These are phyloP conservation scores for Fusarium sp. DNA, from an alignment of 2,329 filamentous ascomycete genomes.

Conservation along the genomic window DNA sequence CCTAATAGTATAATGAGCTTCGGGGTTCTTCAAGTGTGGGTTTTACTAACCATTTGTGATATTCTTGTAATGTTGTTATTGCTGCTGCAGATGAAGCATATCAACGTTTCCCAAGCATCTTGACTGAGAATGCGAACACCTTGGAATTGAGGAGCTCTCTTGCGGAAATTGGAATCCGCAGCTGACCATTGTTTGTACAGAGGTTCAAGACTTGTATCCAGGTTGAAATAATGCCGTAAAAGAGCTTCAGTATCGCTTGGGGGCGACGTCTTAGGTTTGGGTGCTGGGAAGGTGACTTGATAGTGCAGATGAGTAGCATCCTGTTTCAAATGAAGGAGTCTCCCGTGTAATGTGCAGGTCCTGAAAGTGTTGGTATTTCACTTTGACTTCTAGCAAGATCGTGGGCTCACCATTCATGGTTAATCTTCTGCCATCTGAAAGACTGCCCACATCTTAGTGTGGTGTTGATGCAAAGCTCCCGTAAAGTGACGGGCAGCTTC, in stretches of 20 bases:
- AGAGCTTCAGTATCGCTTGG: constrained; percentile 79
- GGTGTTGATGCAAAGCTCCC: constrained; percentile 93
- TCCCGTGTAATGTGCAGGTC: constrained; percentile 87
- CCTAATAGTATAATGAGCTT: constrained; percentile 55
- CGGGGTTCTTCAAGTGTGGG: neutral
- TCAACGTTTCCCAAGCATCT: constrained; percentile 93
- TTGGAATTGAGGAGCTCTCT: constrained; percentile 86
- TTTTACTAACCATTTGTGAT: constrained; percentile 82
- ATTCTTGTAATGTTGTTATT: constrained; percentile 98
- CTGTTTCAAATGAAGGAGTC: constrained; percentile 87
- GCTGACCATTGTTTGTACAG: constrained; percentile 91
- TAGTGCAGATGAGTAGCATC: constrained; percentile 85
- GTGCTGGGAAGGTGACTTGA: constrained; percentile 72
- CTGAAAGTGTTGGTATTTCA: constrained; percentile 54
- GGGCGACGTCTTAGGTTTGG: constrained; percentile 27
- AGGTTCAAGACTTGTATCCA: constrained; percentile 78
- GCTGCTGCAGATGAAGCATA: constrained; percentile 97
- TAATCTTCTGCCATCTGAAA: constrained; percentile 91
- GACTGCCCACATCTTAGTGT: constrained; percentile 95
- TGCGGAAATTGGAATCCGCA: constrained; percentile 88
- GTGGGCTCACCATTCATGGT: constrained; percentile 79
- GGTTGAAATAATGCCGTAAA: constrained; percentile 87
- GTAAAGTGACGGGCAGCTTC: constrained; percentile 83
- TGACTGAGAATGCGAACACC: constrained; percentile 94
- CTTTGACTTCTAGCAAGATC: neutral